These are phyloP conservation scores for Saccharomycopsis amapae DNA, from an alignment of 805 yeast genomes.

Conservation along the genomic window DNA sequence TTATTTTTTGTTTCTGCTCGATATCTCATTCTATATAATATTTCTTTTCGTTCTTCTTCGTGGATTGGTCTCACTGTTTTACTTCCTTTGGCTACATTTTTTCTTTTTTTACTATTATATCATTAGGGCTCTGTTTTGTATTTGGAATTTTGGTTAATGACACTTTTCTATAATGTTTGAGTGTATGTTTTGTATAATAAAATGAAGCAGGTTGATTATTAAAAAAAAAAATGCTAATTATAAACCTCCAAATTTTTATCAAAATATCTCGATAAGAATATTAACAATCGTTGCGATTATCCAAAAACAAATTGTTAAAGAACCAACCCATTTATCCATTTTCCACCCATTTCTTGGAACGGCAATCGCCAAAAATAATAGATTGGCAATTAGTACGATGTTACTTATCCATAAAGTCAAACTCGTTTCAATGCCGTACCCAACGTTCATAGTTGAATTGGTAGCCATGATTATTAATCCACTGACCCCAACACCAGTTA, in stretches of 20 bases:
- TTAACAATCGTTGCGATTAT: slow-evolving; percentile 23
- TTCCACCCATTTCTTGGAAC: slow-evolving; percentile 25
- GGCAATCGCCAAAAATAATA: slow-evolving; percentile 23
- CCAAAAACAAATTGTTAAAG: slow-evolving; percentile 27
- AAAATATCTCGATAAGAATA: slow-evolving; percentile 23
- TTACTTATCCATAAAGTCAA: slow-evolving; percentile 24
- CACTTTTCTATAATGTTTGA: too few relatives aligned
- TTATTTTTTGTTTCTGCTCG: slow-evolving; percentile 1
- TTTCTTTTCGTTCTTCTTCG: background rate
- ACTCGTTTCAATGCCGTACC: slow-evolving; percentile 21
- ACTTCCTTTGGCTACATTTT: background rate
- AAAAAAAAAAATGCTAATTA: too few relatives aligned
- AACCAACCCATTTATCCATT: slow-evolving; percentile 25
- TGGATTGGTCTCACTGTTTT: background rate
- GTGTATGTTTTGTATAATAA: too few relatives aligned
- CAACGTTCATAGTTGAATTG: slow-evolving; percentile 15
- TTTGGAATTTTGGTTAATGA: too few relatives aligned
- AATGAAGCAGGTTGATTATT: too few relatives aligned
- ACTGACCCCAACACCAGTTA: slow-evolving; percentile 76
- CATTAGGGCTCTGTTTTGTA: background rate
- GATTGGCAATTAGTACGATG: slow-evolving; percentile 23
- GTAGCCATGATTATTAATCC: slow-evolving; percentile 41
- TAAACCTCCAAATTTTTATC: background rate
- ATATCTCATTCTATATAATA: background rate
- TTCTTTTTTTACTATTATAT: background rate